These are phyloP conservation scores for Elasticomyces elasticus DNA, from an alignment of 495 filamentous ascomycete species.

Conservation along the genomic window DNA sequence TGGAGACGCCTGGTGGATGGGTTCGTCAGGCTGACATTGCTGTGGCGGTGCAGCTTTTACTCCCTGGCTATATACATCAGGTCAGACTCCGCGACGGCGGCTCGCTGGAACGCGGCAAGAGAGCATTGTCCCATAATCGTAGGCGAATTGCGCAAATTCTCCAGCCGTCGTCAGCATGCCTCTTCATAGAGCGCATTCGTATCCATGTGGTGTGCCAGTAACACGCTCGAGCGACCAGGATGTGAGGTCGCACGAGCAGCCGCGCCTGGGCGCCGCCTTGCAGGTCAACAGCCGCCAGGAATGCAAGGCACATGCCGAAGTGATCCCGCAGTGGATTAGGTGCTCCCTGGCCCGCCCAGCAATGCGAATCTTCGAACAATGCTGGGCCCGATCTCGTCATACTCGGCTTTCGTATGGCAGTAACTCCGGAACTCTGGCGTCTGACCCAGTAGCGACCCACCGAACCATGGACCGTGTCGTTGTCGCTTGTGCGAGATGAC, in stretches of 20 bases:
- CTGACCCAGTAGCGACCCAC: slow-evolving; percentile 88
- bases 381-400: slow-evolving; percentile 87
- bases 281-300: background rate
- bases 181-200: background rate
- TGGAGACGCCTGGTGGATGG: too few relatives aligned
- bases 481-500: slow-evolving; percentile 95
- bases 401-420: slow-evolving; percentile 95
- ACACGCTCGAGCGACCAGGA: background rate
- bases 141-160: background rate
- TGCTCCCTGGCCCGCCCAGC: slow-evolving; percentile 75
- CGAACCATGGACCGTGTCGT: slow-evolving; percentile 95
- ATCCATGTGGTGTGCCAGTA: background rate
- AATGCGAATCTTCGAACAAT: slow-evolving; percentile 94
- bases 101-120: slow-evolving; percentile 5
- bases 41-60: too few relatives aligned
- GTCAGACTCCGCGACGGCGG: slow-evolving; percentile 5
- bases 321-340: slow-evolving; percentile 18
- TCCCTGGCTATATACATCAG: slow-evolving; percentile 4
- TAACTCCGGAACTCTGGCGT: slow-evolving; percentile 98
- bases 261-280: background rate
- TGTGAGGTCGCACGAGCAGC: background rate
- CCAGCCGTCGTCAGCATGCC: background rate
- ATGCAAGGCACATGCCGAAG: background rate
- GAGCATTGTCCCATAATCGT: background rate
- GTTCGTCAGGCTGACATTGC: too few relatives aligned